These are phyloP conservation scores for Pichia sp. DNA, from an alignment of 1,139 yeast species.

Conservation along the genomic window DNA sequence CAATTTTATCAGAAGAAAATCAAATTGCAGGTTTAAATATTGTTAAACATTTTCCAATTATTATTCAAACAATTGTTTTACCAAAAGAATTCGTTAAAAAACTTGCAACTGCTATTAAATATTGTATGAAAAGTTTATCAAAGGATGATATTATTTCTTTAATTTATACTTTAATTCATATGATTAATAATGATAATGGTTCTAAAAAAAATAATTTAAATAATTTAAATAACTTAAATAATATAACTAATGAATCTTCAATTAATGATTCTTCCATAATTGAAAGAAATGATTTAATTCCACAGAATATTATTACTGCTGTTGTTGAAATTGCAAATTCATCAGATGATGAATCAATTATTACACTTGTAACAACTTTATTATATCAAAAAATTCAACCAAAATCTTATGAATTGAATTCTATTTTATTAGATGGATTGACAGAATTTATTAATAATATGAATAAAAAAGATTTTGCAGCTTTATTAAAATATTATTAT, in stretches of 20 bases:
- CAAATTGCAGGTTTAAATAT: slow-evolving; percentile 41
- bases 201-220: neutral
- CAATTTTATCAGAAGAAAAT: slow-evolving; percentile 44
- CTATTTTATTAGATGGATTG: slow-evolving; percentile 48
- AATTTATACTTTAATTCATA: slow-evolving; percentile 75
- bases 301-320: slow-evolving; percentile 61
- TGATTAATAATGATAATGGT: slow-evolving; percentile 50
- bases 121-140: slow-evolving; percentile 42
- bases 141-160: slow-evolving; percentile 86
- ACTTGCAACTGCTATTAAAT: slow-evolving; percentile 22
- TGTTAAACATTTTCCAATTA: slow-evolving; percentile 43
- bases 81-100: slow-evolving; percentile 20
- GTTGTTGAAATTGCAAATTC: slow-evolving; percentile 64
- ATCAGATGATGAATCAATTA: slow-evolving; percentile 68
- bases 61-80: slow-evolving; percentile 25
- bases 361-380: slow-evolving; percentile 77
- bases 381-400: slow-evolving; percentile 70
- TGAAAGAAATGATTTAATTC: slow-evolving; percentile 31
- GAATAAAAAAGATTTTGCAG: slow-evolving; percentile 54
- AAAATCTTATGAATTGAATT: slow-evolving; percentile 25
- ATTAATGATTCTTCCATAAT: slow-evolving; percentile 16
- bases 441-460: slow-evolving; percentile 53
- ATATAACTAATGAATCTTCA: slow-evolving; percentile 16
- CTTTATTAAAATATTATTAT: slow-evolving; percentile 41
- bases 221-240: neutral